Evolutionary conservation across 2,329 filamentous ascomycete genomes (phyloP).

Genomic region (Berkeleyomyces basicola): DNA sequence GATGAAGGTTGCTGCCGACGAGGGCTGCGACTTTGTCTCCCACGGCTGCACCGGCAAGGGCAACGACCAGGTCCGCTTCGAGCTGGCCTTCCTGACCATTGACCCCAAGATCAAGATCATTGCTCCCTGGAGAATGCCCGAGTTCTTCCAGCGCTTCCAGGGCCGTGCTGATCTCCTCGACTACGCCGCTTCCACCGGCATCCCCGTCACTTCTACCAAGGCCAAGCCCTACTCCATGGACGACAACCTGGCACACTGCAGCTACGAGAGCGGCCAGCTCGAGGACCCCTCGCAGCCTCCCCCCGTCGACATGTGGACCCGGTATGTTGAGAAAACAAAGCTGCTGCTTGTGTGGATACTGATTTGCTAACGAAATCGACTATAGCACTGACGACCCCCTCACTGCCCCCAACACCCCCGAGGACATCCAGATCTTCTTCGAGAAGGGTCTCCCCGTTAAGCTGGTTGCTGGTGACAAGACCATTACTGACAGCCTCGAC

Average conservation of each 20-base stretch:
- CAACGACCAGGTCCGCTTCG: conserved; percentile 24
- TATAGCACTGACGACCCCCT: conserved; percentile 36
- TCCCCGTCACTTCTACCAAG: conserved; percentile 58
- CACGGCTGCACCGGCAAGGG: conserved; percentile 45
- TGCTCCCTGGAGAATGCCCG: conserved; percentile 55
- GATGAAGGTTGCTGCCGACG: conserved; percentile 28
- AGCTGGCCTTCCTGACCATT: conserved; percentile 26
- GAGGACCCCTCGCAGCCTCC: conserved; percentile 42
- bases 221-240: conserved; percentile 50
- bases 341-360: not conserved
- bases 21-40: conserved; percentile 18
- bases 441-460: conserved; percentile 51
- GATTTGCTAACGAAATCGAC: conserved; percentile 10
- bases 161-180: conserved; percentile 58
- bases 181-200: conserved; percentile 49
- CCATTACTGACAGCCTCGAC: conserved; percentile 44
- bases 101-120: conserved; percentile 54
- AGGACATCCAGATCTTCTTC: conserved; percentile 49
- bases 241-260: conserved; percentile 59
- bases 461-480: conserved; percentile 39
- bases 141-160: conserved; percentile 54
- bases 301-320: conserved; percentile 55
- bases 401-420: conserved; percentile 45
- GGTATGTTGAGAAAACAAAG: not conserved
- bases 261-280: conserved; percentile 62